Conservation (phyloP, 345 rosid genomes). For the Litchi chinensis region DNA sequence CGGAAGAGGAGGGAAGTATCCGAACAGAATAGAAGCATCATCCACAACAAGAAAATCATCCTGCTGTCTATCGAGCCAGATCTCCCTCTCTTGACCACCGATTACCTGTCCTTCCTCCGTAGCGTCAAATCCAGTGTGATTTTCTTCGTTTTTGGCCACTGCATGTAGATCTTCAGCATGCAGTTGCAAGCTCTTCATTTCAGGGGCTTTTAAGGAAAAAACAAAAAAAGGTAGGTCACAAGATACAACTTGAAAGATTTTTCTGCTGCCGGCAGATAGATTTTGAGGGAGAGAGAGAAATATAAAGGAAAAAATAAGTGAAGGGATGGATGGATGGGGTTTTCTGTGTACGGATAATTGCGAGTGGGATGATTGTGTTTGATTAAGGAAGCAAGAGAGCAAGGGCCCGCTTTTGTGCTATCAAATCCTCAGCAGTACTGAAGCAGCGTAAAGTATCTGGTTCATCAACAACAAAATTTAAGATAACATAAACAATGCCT, state of each 20-base stretch:
- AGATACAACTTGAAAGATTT: slow-evolving; percentile 14
- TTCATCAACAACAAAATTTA: slow-evolving; percentile 13
- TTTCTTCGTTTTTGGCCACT: slow-evolving; percentile 22
- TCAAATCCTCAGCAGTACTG: slow-evolving; percentile 25
- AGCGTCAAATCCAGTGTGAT: slow-evolving; percentile 31
- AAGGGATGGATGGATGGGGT: slow-evolving; percentile 15
- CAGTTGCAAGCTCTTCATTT: slow-evolving; percentile 34
- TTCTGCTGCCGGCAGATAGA: slow-evolving; percentile 22
- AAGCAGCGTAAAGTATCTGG: slow-evolving; percentile 61
- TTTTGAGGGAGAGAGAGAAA: slow-evolving; percentile 21
- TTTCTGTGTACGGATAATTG: slow-evolving; percentile 50
- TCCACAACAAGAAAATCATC: slow-evolving; percentile 54
- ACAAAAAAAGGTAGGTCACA: neutral
- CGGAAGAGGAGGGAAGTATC: slow-evolving; percentile 70
- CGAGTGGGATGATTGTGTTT: slow-evolving; percentile 36
- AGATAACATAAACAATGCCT: slow-evolving; percentile 18
- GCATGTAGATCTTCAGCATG: slow-evolving; percentile 37
- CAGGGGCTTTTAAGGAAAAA: neutral
- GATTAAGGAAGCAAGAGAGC: slow-evolving; percentile 40
- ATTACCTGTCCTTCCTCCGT: slow-evolving; percentile 28
- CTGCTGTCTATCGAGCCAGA: slow-evolving; percentile 53
- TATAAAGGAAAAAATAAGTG: neutral
- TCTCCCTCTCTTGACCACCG: slow-evolving; percentile 40
- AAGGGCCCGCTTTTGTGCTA: slow-evolving; percentile 38
- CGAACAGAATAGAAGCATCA: slow-evolving; percentile 61